These are phyloP conservation scores for Circinella minor DNA, from an alignment of 371 early-diverging fungal species.

Conservation along the genomic window DNA sequence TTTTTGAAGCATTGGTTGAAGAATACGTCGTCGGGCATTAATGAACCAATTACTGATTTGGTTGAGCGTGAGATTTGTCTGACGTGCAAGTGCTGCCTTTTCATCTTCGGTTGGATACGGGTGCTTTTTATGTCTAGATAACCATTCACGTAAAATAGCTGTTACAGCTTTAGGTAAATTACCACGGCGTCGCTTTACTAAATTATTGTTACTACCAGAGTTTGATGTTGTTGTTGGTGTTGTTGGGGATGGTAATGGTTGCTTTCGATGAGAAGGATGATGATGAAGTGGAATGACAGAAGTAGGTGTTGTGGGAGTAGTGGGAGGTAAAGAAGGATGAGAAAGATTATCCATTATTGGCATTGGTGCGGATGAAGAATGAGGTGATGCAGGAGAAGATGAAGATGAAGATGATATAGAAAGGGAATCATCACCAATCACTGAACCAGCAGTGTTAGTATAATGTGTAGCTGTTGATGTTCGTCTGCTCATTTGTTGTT, in stretches of 20 bases:
- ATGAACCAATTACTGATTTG: slow-evolving; percentile 92
- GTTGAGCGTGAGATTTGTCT: slow-evolving; percentile 68
- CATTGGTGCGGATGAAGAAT: neutral
- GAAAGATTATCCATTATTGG: neutral
- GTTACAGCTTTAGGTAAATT: slow-evolving; percentile 66
- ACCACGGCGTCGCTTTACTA: slow-evolving; percentile 51
- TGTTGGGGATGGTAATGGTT: neutral
- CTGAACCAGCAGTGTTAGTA: slow-evolving; percentile 18
- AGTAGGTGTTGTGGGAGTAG: neutral
- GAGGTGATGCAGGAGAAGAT: slow-evolving; percentile 11
- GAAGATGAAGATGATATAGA: slow-evolving; percentile 21
- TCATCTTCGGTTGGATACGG: slow-evolving; percentile 84
- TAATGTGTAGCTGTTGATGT: slow-evolving; percentile 3
- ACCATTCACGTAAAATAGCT: slow-evolving; percentile 69
- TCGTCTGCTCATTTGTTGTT: neutral
- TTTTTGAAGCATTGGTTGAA: slow-evolving; percentile 51
- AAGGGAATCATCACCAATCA: slow-evolving; percentile 9
- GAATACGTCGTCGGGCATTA: slow-evolving; percentile 75
- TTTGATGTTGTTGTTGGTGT: slow-evolving; percentile 3
- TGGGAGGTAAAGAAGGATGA: neutral
- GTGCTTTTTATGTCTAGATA: slow-evolving; percentile 71
- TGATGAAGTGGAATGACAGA: neutral
- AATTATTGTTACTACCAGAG: slow-evolving; percentile 13
- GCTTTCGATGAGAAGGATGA: slow-evolving; percentile 7
- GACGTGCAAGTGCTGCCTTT: slow-evolving; percentile 63